Evolutionary conservation across 768 basidiomycete species (phyloP).

Genomic region (Rhodotorula diobovata): DNA sequence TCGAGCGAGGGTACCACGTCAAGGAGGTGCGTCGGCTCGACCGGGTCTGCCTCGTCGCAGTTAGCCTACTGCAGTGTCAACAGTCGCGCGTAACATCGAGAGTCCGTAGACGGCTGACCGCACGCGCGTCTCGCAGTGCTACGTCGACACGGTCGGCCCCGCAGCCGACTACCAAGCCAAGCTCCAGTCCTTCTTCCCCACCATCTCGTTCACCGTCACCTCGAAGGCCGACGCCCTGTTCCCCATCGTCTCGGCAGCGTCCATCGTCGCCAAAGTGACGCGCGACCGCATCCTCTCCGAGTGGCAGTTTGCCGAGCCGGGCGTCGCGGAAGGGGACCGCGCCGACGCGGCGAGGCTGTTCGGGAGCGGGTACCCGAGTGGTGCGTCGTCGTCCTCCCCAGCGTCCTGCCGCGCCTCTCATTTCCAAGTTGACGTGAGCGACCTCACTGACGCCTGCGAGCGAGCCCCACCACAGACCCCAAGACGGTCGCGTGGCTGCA

Average conservation of each 20-base stretch:
- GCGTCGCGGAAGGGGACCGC: slow-evolving; percentile 39
- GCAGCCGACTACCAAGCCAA: slow-evolving; percentile 79
- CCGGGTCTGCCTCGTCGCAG: background rate
- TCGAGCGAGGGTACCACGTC: slow-evolving; percentile 72
- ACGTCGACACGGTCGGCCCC: slow-evolving; percentile 89
- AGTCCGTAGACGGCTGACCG: background rate
- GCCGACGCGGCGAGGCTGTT: slow-evolving; percentile 44
- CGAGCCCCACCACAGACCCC: too few species aligned
- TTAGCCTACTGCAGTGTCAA: too few species aligned
- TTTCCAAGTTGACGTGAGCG: too few species aligned
- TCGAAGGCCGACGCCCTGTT: slow-evolving; percentile 92
- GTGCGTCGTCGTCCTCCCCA: slow-evolving; percentile 50
- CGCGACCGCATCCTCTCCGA: slow-evolving; percentile 81
- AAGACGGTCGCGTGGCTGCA: slow-evolving; percentile 85
- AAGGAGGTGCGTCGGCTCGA: slow-evolving; percentile 58
- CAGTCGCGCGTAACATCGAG: background rate
- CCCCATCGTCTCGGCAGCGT: slow-evolving; percentile 95
- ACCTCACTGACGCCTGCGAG: too few species aligned
- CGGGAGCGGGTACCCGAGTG: slow-evolving; percentile 89
- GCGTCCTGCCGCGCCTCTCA: too few species aligned
- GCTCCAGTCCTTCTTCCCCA: slow-evolving; percentile 73
- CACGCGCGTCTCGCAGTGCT: slow-evolving; percentile 58
- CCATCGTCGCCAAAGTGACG: slow-evolving; percentile 96
- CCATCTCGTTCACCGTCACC: slow-evolving; percentile 75
- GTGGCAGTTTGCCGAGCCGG: slow-evolving; percentile 61